Evolutionary conservation across 306 rosid genomes (phyloP), one percentile per base, ranked within the genome.

Genomic region (Vigna unguiculata): DNA sequence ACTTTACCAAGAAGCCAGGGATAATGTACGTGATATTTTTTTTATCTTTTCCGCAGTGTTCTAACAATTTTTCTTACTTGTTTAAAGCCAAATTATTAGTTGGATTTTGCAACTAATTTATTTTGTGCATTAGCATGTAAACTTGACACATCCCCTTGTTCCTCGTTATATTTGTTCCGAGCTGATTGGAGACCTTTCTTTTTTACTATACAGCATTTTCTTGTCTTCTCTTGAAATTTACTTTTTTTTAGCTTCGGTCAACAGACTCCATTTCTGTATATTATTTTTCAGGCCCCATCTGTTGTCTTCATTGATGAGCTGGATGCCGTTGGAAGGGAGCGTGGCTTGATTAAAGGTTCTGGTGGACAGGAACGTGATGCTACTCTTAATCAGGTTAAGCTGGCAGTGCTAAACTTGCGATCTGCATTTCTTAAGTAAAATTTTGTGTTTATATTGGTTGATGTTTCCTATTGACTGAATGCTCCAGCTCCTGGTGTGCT

Each of bases 301-400:
- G 98, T 95, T 74, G 98, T 95, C 81, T 95, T 95, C 83, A 95
- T 95, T 64, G 98, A 95, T 81, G 98, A 95, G 84, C 87, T 95
- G 69, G 98, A 95, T 86, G 98, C 98, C 11, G 98, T 95, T 69
- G 98, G 98, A 80, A 92, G 98, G 86, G 97, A 88, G 81, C 98
- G 98, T 85, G 98, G 98, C 68, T 81, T 95, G 90, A 95, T 95
- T 68, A 95, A 95, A 85, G 98, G 98, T 79, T 95, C 97, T 55
- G 98, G 98, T 77, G 98, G 98, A 81, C 96, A 92, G 83, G 98
- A 95, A 85, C 97, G 98, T 70, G 98, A 95, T 71, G 97, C 98
- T 71, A 95, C 98, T 75, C 98, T 95, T 78, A 95, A 95, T 84
- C 98, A 95, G 98, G 98, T 95, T 84, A 63, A 45, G 14, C 65